Percentiles rank a stretch among this genome's conserved stretches.
These are phyloP conservation scores for Picochlorum sp. DNA, from an alignment of 139 green algal species.

Conservation along the genomic window DNA sequence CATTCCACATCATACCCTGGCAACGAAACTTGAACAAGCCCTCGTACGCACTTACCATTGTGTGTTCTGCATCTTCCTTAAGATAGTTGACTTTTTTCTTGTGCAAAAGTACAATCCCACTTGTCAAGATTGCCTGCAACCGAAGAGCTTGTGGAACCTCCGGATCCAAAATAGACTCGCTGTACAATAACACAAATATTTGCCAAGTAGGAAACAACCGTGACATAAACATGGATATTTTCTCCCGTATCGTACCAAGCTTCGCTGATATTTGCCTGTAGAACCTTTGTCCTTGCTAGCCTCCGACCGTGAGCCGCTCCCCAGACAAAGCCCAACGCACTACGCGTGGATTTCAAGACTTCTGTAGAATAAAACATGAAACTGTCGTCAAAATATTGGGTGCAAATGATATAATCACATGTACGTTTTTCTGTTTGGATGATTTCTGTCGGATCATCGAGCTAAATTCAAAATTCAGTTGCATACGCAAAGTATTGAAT, in stretches of 20 bases:
- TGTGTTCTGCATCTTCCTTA: slow-evolving; percentile 31
- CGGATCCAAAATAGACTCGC: slow-evolving; percentile 56
- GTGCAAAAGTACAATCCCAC: slow-evolving; percentile 61
- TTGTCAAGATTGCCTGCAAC: slow-evolving; percentile 62
- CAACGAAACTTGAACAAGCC: not conserved
- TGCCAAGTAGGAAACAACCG: not conserved
- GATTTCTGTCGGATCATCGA: no score
- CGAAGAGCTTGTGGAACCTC: slow-evolving; percentile 65
- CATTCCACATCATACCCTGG: no score
- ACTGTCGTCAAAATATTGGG: not conserved
- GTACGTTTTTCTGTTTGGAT: no score
- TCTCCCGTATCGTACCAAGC: slow-evolving; percentile 39
- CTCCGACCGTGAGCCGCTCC: slow-evolving; percentile 66
- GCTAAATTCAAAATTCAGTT: no score
- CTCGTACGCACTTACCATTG: not conserved
- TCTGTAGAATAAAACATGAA: slow-evolving; percentile 68
- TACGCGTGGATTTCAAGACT: slow-evolving; percentile 46
- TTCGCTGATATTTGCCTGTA: slow-evolving; percentile 50
- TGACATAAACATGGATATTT: not conserved
- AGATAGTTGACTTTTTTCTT: slow-evolving; percentile 49
- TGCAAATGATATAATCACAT: no score
- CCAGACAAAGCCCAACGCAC: slow-evolving; percentile 60
- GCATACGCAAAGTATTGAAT: no score
- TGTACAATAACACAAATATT: slow-evolving; percentile 20
- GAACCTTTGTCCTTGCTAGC: slow-evolving; percentile 49